phyloP scores from a whole-genome alignment of 2,329 filamentous ascomycete genomes.

The Apiospora hydei region DNA sequence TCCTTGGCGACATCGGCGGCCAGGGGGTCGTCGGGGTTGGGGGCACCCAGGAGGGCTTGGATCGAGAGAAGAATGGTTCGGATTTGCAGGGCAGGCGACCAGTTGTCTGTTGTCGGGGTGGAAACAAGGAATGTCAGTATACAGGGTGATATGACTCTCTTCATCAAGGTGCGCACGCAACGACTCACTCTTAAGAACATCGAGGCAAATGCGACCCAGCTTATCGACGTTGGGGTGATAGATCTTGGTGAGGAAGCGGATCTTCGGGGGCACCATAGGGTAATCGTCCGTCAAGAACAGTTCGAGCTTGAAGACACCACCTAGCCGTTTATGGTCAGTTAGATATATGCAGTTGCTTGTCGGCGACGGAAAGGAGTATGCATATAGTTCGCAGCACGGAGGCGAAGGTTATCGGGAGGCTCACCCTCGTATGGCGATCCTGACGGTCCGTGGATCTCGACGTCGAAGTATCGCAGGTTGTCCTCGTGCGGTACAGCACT shows the following conservation, averaged over 20 bases:
- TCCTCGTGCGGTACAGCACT: conserved; percentile 95
- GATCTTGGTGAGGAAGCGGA: conserved; percentile 98
- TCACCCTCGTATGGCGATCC: conserved; percentile 94
- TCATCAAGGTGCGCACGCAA: background rate
- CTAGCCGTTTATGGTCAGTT: conserved; percentile 41
- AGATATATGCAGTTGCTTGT: background rate
- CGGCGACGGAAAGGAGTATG: background rate
- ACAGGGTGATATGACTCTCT: background rate
- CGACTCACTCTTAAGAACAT: conserved; percentile 89
- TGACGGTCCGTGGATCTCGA: conserved; percentile 90
- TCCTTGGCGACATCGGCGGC: conserved; percentile 97
- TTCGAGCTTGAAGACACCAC: conserved; percentile 93
- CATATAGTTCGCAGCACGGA: background rate
- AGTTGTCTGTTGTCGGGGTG: conserved; percentile 74
- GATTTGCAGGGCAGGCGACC: conserved; percentile 97
- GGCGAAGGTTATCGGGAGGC: conserved; percentile 32
- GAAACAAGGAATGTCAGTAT: conserved; percentile 4
- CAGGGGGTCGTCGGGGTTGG: conserved; percentile 97
- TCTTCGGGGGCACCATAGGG: conserved; percentile 98
- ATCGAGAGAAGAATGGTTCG: conserved; percentile 98
- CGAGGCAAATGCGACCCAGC: conserved; percentile 93
- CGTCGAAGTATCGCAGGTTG: conserved; percentile 97
- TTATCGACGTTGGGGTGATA: conserved; percentile 99
- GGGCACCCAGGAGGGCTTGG: conserved; percentile 92
- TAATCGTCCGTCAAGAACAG: conserved; percentile 98